These are phyloP conservation scores for Dysphania ambrosioides DNA, from an alignment of 148 eudicot species.

Conservation along the genomic window DNA sequence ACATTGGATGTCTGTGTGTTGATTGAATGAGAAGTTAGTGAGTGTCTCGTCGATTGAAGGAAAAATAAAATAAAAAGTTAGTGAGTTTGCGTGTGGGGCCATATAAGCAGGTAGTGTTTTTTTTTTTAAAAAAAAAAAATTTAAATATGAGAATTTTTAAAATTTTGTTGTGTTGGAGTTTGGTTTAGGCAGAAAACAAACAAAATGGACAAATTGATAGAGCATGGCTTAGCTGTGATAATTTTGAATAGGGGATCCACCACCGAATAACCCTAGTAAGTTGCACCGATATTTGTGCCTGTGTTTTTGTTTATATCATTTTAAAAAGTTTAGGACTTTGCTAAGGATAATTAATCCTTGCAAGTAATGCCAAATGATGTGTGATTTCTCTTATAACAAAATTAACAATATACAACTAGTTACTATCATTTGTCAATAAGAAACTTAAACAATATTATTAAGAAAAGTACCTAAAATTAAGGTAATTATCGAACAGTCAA, in stretches of 20 bases:
- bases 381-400: too few species aligned
- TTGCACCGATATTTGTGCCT: conserved; percentile 6
- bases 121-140: neutral
- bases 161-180: neutral
- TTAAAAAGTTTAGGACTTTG: too few species aligned
- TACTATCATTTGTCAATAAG: too few species aligned
- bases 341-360: too few species aligned
- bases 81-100: conserved; percentile 28
- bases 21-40: conserved; percentile 13
- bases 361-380: too few species aligned
- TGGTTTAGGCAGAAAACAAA: conserved; percentile 4
- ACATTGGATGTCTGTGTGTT: conserved; percentile 12
- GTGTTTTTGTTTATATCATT: too few species aligned
- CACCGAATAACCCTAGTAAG: neutral
- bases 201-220: neutral
- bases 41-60: neutral
- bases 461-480: too few species aligned
- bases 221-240: conserved; percentile 30
- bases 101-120: neutral
- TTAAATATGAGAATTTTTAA: too few species aligned
- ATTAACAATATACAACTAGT: too few species aligned
- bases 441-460: too few species aligned
- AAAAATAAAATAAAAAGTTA: too few species aligned
- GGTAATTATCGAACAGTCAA: too few species aligned
- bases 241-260: conserved; percentile 17